These are phyloP conservation scores for Rhizoclosmatium globosum DNA, from an alignment of 192 early-diverging fungal genomes.

Conservation along the genomic window DNA sequence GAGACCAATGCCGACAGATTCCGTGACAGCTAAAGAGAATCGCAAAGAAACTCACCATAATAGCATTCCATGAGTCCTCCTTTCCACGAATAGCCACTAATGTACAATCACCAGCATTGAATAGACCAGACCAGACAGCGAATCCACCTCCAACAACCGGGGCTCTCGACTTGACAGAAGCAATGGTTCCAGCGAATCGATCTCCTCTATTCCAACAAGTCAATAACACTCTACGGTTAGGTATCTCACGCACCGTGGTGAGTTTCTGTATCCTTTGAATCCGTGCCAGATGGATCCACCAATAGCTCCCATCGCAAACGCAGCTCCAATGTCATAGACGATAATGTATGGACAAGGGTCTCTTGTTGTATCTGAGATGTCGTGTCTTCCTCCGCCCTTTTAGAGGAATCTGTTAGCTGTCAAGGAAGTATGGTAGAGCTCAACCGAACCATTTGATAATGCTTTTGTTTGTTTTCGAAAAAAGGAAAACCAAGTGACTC, in stretches of 20 bases:
- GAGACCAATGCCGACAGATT: too few species aligned
- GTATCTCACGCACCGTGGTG: slow-evolving; percentile 60
- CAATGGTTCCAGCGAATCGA: slow-evolving; percentile 84
- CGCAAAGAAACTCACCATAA: slow-evolving; percentile 50
- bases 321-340: slow-evolving; percentile 63
- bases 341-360: slow-evolving; percentile 67
- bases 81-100: slow-evolving; percentile 93
- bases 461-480: not conserved
- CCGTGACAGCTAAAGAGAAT: not conserved
- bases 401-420: not conserved
- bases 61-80: slow-evolving; percentile 99
- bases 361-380: slow-evolving; percentile 51
- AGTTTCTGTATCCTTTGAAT: slow-evolving; percentile 98
- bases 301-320: slow-evolving; percentile 95
- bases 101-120: slow-evolving; percentile 96
- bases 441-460: not conserved
- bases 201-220: slow-evolving; percentile 69
- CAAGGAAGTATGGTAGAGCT: not conserved
- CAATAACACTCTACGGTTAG: not conserved
- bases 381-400: slow-evolving; percentile 27
- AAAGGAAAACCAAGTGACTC: not conserved
- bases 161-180: slow-evolving; percentile 90
- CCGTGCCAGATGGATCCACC: slow-evolving; percentile 97
- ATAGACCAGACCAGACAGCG: slow-evolving; percentile 99
- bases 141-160: slow-evolving; percentile 98